phyloP scores from a whole-genome alignment of 176 grass and related monocot species.

The Stipa capillata region DNA sequence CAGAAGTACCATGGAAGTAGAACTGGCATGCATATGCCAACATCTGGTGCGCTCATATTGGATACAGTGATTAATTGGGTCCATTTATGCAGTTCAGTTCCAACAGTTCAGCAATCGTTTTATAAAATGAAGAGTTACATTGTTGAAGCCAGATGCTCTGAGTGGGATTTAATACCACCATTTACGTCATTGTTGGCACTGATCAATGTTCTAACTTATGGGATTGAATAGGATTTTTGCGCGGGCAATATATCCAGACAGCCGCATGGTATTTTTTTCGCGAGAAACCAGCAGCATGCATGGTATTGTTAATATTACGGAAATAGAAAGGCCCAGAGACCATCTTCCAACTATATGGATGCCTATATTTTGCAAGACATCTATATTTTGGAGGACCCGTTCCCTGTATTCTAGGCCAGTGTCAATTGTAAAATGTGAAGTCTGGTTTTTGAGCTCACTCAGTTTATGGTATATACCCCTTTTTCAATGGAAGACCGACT shows the following conservation, averaged over 20 bases:
- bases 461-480: neutral
- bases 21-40: neutral
- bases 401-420: neutral
- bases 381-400: neutral
- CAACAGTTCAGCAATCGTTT: neutral
- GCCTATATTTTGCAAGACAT: neutral
- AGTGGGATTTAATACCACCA: neutral
- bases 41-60: neutral
- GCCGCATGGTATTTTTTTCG: neutral
- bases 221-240: neutral
- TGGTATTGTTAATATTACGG: neutral
- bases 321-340: neutral
- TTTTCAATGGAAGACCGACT: neutral
- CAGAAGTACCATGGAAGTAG: neutral
- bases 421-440: neutral
- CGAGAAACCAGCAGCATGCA: no score
- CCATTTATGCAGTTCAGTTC: neutral
- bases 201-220: neutral
- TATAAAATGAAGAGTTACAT: neutral
- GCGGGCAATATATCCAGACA: neutral
- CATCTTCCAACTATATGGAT: neutral
- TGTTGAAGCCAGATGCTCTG: neutral
- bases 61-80: neutral
- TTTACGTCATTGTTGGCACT: neutral
- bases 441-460: neutral